Base-by-base conservation (phyloP, 345 rosid genomes). In the Gossypium thurberi region DNA sequence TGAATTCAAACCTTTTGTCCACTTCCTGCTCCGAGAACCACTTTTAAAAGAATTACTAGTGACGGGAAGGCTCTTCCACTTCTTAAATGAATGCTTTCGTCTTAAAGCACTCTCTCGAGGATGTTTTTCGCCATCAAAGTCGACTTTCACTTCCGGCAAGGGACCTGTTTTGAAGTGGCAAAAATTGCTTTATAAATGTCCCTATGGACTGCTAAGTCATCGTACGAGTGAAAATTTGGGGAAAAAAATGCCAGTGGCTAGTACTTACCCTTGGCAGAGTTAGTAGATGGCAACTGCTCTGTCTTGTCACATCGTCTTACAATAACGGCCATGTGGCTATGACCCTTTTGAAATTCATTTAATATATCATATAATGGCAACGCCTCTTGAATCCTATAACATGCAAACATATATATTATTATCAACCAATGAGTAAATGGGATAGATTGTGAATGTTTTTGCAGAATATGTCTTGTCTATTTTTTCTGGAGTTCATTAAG, bases 291-390 rank as follows among this genome's bases (percentile, higher is more conserved):
- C 64, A 73, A 67, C 66, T 69, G 71, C 69, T 70, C 84, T 6
- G 23, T 66, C 75, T 76, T 86, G 77, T 83, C 82, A 76, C 81
- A 81, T 66, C 70, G 85, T 68, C 89, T 88, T 40, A 90, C 89
- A 55, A 92, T 93, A 76, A 92, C 94, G 67, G 98, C 98, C 99
- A 95, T 95, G 76, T 95, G 99, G 85, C 99, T 95, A 67, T 91
- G 99, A 63, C 99, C 99, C 82, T 95, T 95, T 78, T 95, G 99
- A 80, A 95, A 95, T 84, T 95, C 99, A 75, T 95, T 95, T 86
- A 95, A 73, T 80, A 95, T 92, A 80, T 95, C 99, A 79, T 95
- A 95, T 58, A 95, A 79, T 26, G 99, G 99, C 84, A 92, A 79
- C 21, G 73, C 85, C 74, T 92, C 99, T 68, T 74, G 86, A 78